phyloP scores from a whole-genome alignment of 2,329 filamentous ascomycete species.

The Zasmidium angulare region DNA sequence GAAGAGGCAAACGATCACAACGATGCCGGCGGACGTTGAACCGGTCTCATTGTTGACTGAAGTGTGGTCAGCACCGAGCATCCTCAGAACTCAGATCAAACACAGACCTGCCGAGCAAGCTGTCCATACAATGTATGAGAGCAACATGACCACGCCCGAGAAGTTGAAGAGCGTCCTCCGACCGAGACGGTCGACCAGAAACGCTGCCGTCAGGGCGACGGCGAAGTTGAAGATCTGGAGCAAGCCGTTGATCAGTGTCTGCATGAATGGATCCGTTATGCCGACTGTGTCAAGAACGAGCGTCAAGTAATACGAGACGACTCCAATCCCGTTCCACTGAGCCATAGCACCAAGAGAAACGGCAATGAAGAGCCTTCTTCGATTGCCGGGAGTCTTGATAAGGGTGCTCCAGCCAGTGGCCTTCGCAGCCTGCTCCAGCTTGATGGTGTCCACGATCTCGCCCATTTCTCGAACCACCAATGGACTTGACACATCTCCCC shows the following conservation, averaged over 20 bases:
- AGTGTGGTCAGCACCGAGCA: neutral
- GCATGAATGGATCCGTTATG: slow-evolving; percentile 41
- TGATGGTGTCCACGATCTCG: slow-evolving; percentile 60
- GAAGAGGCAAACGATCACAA: slow-evolving; percentile 25
- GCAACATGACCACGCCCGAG: slow-evolving; percentile 17
- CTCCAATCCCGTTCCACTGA: slow-evolving; percentile 39
- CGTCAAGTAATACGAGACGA: slow-evolving; percentile 19
- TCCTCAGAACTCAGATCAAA: neutral
- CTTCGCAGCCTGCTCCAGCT: slow-evolving; percentile 56
- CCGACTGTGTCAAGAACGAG: slow-evolving; percentile 18
- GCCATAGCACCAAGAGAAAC: slow-evolving; percentile 37
- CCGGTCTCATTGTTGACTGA: slow-evolving; percentile 18
- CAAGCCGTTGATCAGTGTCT: slow-evolving; percentile 21
- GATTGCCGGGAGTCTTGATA: slow-evolving; percentile 28
- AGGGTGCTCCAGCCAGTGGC: slow-evolving; percentile 17
- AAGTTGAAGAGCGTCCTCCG: slow-evolving; percentile 18
- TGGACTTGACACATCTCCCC: slow-evolving; percentile 47
- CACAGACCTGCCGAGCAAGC: slow-evolving; percentile 15
- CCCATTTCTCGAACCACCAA: slow-evolving; percentile 61
- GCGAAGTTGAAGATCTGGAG: slow-evolving; percentile 19
- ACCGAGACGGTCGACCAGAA: slow-evolving; percentile 17
- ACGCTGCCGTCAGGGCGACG: slow-evolving; percentile 17
- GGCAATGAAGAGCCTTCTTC: slow-evolving; percentile 40
- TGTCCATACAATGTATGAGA: slow-evolving; percentile 20
- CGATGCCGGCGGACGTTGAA: slow-evolving; percentile 22